Conservation (phyloP, 1,284 basidiomycete genomes). For the Chiua sp. region DNA sequence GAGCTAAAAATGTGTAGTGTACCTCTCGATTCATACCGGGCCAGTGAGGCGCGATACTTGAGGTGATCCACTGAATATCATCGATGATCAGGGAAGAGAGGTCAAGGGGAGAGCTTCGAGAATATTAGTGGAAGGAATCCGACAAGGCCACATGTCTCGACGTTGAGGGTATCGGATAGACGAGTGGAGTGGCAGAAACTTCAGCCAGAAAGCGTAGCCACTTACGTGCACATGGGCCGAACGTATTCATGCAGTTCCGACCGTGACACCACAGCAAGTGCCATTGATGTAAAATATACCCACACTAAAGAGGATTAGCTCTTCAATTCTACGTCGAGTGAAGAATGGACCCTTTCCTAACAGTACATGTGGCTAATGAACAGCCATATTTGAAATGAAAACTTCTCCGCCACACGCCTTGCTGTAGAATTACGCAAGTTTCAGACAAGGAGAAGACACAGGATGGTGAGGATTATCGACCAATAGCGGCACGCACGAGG, state of each 20-base stretch:
- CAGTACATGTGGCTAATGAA: background rate
- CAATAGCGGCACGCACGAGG: background rate
- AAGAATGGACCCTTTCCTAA: background rate
- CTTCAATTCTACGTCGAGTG: background rate
- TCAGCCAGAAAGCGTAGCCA: too few species aligned
- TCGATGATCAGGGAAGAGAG: too few species aligned
- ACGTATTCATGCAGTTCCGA: background rate
- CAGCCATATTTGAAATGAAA: too few species aligned
- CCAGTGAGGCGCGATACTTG: background rate
- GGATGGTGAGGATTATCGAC: background rate
- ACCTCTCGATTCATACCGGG: background rate
- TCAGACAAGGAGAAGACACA: too few species aligned
- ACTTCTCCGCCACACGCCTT: too few species aligned
- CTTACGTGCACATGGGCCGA: background rate
- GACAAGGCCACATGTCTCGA: background rate
- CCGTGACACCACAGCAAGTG: background rate
- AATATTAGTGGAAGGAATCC: background rate
- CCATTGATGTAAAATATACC: background rate
- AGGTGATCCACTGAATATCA: background rate
- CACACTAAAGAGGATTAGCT: background rate
- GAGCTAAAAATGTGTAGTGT: too few species aligned
- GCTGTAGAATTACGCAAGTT: too few species aligned
- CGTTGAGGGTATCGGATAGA: background rate
- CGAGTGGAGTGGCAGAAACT: background rate
- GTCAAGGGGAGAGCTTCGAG: too few species aligned